A percentile compares a stretch with the other conserved stretches of the same genome.
Evolutionary conservation across 2,329 filamentous ascomycete species (phyloP).

Genomic region (Talaromyces sp.): DNA sequence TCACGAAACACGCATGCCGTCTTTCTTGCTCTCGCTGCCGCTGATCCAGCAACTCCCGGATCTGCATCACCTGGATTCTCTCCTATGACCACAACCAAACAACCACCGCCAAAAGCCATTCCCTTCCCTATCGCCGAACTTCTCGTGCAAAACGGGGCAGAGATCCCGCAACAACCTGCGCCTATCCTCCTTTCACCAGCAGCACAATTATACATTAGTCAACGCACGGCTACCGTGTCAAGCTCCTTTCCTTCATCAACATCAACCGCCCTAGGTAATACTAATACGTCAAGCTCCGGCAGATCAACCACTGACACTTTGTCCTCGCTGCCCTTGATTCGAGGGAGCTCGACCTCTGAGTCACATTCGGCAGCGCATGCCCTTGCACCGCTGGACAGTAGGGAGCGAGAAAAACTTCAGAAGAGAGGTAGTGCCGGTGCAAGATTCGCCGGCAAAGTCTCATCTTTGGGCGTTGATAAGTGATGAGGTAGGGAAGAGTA

Average conservation of each 20-base stretch:
- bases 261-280: neutral
- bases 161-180: conserved; percentile 71
- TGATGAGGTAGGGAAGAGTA: neutral
- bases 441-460: conserved; percentile 54
- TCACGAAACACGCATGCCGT: conserved; percentile 84
- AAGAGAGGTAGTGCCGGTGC: conserved; percentile 77
- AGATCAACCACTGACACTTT: conserved; percentile 63
- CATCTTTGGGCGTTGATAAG: conserved; percentile 32
- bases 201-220: conserved; percentile 79
- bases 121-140: conserved; percentile 89
- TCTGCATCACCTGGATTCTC: conserved; percentile 25
- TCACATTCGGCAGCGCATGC: conserved; percentile 28
- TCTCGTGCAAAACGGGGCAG: conserved; percentile 87
- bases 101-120: conserved; percentile 45
- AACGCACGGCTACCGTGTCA: conserved; percentile 53
- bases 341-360: conserved; percentile 31
- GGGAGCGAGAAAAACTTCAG: conserved; percentile 67
- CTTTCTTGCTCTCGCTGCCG: conserved; percentile 85
- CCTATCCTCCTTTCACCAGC: conserved; percentile 78
- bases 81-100: conserved; percentile 29
- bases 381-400: conserved; percentile 32
- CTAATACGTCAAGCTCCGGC: neutral
- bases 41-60: conserved; percentile 77
- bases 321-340: conserved; percentile 57
- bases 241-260: conserved; percentile 4